Evolutionary conservation across 2,329 filamentous ascomycete genomes (phyloP).

Genomic region (Byssothecium circinans): DNA sequence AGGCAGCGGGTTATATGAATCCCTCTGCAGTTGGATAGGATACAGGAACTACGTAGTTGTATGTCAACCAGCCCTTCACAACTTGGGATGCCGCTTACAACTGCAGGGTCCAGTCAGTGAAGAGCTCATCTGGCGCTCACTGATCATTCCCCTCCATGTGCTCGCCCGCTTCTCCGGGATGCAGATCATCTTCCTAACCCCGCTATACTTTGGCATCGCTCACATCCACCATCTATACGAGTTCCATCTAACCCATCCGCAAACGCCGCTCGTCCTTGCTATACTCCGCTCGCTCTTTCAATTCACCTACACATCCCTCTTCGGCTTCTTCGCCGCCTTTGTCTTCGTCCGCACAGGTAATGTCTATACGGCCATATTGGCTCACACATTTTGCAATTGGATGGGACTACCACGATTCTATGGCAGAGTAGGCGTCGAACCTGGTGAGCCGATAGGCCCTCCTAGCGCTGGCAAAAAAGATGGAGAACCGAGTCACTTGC

Average conservation of each 20-base stretch:
- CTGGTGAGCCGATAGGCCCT: slow-evolving; percentile 44
- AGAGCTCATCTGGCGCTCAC: slow-evolving; percentile 89
- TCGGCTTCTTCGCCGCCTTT: slow-evolving; percentile 92
- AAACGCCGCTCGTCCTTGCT: slow-evolving; percentile 63
- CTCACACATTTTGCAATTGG: slow-evolving; percentile 90
- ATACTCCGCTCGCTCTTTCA: slow-evolving; percentile 77
- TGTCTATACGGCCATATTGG: slow-evolving; percentile 70
- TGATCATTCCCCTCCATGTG: slow-evolving; percentile 80
- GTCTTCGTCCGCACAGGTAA: slow-evolving; percentile 84
- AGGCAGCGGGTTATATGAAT: slow-evolving; percentile 57
- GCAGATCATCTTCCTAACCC: slow-evolving; percentile 76
- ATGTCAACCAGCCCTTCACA: slow-evolving; percentile 42
- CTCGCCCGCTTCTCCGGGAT: slow-evolving; percentile 57
- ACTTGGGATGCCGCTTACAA: slow-evolving; percentile 8
- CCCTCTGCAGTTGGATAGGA: slow-evolving; percentile 71
- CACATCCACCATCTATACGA: slow-evolving; percentile 97
- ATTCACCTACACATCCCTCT: slow-evolving; percentile 86
- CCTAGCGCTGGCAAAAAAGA: slow-evolving; percentile 32
- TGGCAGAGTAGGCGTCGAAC: slow-evolving; percentile 67
- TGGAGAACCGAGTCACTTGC: slow-evolving; percentile 43
- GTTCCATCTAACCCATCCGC: slow-evolving; percentile 78
- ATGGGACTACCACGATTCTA: slow-evolving; percentile 86
- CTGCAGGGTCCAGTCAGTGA: slow-evolving; percentile 78
- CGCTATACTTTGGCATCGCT: slow-evolving; percentile 87
- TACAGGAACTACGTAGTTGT: slow-evolving; percentile 89